Percentiles rank a stretch among this genome's conserved stretches.
Conservation (phyloP, 2,329 filamentous ascomycete species). For the Onygena corvina region DNA sequence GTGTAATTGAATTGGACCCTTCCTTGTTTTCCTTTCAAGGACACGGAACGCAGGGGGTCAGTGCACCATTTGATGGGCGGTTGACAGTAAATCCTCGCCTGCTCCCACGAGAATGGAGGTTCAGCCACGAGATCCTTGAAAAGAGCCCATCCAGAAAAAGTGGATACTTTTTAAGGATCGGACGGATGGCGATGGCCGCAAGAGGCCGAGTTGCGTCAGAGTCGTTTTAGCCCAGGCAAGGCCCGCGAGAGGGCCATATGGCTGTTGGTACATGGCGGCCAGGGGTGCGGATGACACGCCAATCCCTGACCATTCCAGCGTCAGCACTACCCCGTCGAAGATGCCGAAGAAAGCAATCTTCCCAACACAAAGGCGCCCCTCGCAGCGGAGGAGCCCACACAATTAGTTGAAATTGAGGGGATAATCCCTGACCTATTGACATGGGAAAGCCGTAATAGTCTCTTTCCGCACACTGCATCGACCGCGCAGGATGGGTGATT, state of each 20-base stretch:
- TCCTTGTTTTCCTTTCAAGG: background rate
- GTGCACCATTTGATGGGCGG: background rate
- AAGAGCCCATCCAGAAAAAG: constrained; percentile 1
- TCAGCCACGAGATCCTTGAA: constrained; percentile 2
- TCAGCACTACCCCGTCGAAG: background rate
- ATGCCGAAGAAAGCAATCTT: background rate
- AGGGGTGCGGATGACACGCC: background rate
- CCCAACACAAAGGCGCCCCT: background rate
- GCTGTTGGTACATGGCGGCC: constrained; percentile 1
- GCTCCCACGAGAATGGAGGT: constrained; percentile 1
- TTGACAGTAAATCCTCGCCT: background rate
- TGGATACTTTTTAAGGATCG: background rate
- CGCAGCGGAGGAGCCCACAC: background rate
- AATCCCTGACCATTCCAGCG: background rate
- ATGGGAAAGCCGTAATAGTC: background rate
- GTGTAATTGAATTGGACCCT: background rate
- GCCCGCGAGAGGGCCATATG: background rate
- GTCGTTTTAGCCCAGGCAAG: background rate
- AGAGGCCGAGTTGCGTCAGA: constrained; percentile 1
- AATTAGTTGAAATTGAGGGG: background rate
- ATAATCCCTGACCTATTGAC: constrained; percentile 2
- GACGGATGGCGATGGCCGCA: constrained; percentile 2
- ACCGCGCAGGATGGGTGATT: background rate
- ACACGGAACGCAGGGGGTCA: constrained; percentile 4
- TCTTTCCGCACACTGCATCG: background rate